Conservation (phyloP, 352 stramenopile genomes). For the Phytophthora tentaculata region DNA sequence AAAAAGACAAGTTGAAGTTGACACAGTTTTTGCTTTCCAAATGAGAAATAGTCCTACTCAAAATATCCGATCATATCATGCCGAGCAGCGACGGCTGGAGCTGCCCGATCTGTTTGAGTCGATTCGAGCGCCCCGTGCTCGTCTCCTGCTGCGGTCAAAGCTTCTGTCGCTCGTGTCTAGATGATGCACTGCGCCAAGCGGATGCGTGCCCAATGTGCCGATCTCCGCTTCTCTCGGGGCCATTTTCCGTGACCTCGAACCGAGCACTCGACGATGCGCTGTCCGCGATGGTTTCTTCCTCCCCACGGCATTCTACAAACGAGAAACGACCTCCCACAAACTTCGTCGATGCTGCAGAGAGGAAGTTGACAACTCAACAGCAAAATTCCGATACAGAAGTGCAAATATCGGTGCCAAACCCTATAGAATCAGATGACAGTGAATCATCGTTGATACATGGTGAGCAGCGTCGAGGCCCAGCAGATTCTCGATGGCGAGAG, state of each 20-base stretch:
- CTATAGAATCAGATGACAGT: constrained; percentile 5
- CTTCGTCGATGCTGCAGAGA: constrained; percentile 19
- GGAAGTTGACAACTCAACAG: constrained; percentile 10
- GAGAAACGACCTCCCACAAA: not conserved
- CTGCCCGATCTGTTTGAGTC: constrained; percentile 64
- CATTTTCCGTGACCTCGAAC: constrained; percentile 57
- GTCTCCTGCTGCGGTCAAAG: constrained; percentile 70
- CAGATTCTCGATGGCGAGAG: constrained; percentile 17
- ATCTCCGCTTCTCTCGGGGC: constrained; percentile 50
- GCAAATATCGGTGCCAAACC: constrained; percentile 12
- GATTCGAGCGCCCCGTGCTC: constrained; percentile 53
- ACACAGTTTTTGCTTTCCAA: not conserved
- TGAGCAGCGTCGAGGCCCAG: constrained; percentile 1
- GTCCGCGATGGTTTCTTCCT: constrained; percentile 21
- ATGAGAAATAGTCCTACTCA: constrained; percentile 1
- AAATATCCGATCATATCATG: constrained; percentile 21
- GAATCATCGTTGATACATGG: constrained; percentile 8
- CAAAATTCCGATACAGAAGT: constrained; percentile 16
- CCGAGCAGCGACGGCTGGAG: constrained; percentile 31
- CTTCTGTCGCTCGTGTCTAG: constrained; percentile 66
- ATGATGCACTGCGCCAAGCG: constrained; percentile 41
- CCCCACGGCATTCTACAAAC: not conserved
- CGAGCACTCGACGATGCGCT: constrained; percentile 54
- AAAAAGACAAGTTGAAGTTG: not conserved
- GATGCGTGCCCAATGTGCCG: constrained; percentile 70